Conservation (phyloP, 495 filamentous ascomycete genomes). For the Neurospora sublineolata region DNA sequence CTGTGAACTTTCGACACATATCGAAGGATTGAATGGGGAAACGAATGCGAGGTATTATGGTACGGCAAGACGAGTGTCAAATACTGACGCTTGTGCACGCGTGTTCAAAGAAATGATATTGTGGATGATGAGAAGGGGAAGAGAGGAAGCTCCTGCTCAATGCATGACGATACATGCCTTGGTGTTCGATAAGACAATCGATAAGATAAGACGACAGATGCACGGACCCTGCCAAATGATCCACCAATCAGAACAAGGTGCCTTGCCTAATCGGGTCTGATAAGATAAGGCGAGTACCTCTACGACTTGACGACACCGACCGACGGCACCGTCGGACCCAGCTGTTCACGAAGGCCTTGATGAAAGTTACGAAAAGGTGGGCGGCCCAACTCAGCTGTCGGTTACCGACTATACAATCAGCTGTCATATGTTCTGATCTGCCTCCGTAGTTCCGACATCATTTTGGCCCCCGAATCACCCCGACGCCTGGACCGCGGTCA, state of each 20-base stretch:
- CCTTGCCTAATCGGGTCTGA: background rate
- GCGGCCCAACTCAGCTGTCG: too few species aligned
- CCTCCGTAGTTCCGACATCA: too few species aligned
- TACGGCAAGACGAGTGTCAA: background rate
- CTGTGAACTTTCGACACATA: background rate
- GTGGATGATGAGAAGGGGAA: background rate
- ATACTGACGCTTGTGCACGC: background rate
- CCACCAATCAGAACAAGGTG: background rate
- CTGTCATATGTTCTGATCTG: too few species aligned
- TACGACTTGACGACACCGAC: background rate
- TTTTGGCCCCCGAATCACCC: too few species aligned
- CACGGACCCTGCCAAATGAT: too few species aligned
- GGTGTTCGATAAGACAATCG: background rate
- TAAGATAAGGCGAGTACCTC: background rate
- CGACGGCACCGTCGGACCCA: background rate
- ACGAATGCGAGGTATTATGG: background rate
- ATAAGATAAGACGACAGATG: background rate
- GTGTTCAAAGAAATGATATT: background rate
- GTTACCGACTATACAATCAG: too few species aligned
- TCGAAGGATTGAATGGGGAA: background rate
- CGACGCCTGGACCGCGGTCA: background rate
- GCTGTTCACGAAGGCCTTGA: background rate
- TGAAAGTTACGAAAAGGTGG: background rate
- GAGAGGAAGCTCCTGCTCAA: background rate
- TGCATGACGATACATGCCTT: background rate